phyloP scores from a whole-genome alignment of 257 asterid genomes.

The Jasminum sambac region DNA sequence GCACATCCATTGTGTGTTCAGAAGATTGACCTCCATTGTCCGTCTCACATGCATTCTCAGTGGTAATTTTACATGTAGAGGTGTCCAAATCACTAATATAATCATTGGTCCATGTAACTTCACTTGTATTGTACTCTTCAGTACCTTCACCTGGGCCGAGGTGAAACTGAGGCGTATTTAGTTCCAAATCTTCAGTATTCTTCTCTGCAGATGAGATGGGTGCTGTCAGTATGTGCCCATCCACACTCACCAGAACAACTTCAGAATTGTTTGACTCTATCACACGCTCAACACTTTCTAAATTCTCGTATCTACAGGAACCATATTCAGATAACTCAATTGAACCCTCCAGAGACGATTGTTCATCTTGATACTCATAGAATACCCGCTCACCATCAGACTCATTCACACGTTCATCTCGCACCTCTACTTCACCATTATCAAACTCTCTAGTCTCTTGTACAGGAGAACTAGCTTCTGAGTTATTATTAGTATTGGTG shows the following conservation, averaged over 20 bases:
- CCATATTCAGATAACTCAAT: constrained; percentile 66
- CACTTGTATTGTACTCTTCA: constrained; percentile 46
- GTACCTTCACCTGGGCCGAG: constrained; percentile 76
- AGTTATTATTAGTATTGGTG: constrained; percentile 24
- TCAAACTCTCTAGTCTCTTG: constrained; percentile 36
- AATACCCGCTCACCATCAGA: constrained; percentile 67
- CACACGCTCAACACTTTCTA: constrained; percentile 55
- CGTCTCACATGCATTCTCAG: constrained; percentile 22
- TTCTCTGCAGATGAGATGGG: constrained; percentile 72
- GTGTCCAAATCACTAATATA: constrained; percentile 37
- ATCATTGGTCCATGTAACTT: constrained; percentile 50
- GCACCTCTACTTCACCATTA: constrained; percentile 46
- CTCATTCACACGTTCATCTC: constrained; percentile 69
- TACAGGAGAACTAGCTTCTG: constrained; percentile 35
- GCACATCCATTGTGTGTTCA: constrained; percentile 33
- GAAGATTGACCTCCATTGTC: constrained; percentile 26
- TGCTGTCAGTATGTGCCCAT: constrained; percentile 84
- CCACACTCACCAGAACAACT: constrained; percentile 90
- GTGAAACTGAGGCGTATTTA: constrained; percentile 72
- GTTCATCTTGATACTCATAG: constrained; percentile 79
- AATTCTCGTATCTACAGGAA: constrained; percentile 55
- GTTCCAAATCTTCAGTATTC: constrained; percentile 53
- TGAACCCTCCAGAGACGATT: constrained; percentile 63
- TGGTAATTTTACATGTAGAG: constrained; percentile 30
- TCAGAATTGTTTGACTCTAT: constrained; percentile 75